Conservation (phyloP, 2,329 filamentous ascomycete species). For the Alternaria consortialis region DNA sequence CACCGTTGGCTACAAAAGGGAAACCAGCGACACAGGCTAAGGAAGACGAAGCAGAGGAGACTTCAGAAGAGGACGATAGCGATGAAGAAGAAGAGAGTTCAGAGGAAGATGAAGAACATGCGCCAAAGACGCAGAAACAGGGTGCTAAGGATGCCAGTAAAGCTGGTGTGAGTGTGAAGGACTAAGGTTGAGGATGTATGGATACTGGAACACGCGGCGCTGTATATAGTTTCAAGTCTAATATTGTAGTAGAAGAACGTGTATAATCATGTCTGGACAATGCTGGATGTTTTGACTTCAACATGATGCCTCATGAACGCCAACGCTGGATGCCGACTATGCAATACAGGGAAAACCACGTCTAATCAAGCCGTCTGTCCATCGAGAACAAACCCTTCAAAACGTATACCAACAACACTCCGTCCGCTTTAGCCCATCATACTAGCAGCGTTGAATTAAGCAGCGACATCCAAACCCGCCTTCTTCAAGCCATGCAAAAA, state of each 20-base stretch:
- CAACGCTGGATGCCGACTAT: slow-evolving; percentile 2
- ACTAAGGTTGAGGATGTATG: slow-evolving; percentile 25
- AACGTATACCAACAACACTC: neutral
- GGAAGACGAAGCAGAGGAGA: slow-evolving; percentile 18
- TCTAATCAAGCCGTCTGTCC: neutral
- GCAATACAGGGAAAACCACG: neutral
- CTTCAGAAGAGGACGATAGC: slow-evolving; percentile 16
- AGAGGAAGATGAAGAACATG: slow-evolving; percentile 18
- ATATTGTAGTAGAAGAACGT: neutral
- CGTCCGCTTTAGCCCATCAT: neutral
- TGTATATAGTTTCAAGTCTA: slow-evolving; percentile 1
- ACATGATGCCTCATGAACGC: neutral
- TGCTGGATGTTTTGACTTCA: neutral
- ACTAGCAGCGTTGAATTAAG: neutral
- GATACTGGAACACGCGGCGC: neutral
- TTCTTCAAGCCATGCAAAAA: slow-evolving; percentile 54
- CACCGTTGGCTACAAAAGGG: neutral
- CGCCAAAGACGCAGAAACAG: slow-evolving; percentile 34
- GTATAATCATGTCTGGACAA: neutral
- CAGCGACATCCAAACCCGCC: slow-evolving; percentile 51
- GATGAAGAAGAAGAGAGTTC: slow-evolving; percentile 12
- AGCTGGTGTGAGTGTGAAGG: slow-evolving; percentile 51
- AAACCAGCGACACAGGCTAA: neutral
- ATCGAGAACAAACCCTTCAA: too few relatives aligned
- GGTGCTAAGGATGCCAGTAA: slow-evolving; percentile 37